Base-by-base conservation (phyloP, 140 eudicot genomes). In the Bidens hawaiensis region DNA sequence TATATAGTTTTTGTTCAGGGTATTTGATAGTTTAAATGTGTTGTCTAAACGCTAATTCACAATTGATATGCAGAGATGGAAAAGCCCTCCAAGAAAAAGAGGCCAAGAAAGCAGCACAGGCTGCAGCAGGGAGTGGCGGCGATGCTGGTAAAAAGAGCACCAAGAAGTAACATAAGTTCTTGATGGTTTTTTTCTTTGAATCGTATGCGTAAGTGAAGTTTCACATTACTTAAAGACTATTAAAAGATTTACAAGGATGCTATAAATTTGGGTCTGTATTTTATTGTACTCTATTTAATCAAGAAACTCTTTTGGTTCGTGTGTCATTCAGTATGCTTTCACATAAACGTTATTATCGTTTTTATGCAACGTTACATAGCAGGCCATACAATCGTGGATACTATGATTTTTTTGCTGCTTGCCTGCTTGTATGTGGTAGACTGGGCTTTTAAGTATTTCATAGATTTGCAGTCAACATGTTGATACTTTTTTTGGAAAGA, bases 1-100 rank as follows among this genome's bases (percentile, higher is more conserved):
- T 17, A 5, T 45, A 6, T 47, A 18, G 19, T 47, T 18, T 0
- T 16, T 47, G 1, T 47, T 1, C 13, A 47, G n/a, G 26, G 25
- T 47, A 8, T 18, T 2, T 5, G 17, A n/a, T 8, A 16, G 16
- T 45, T 45, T 6, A 22, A 45, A 16, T 4, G 5, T 45, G 11
- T 31, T 31, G 8, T 6, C 8, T 31, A 12, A 52, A 47, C 24
- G 7, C 24, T 60, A 33, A 70, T 33, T 15, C 0, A 34, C 42
- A 17, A 21, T 3, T 47, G 15, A 33, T 43, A 45, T 66, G 51
- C 67, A 89, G 97, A 85, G 97, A 89, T 61, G 97, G 84, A 33
- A 89, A 89, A 65, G 97, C 97, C 2, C 97, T 89, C 31, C 95
- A 89, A 66, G 97, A 89, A 57, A 89, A 89, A 72, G 60, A 79